Percentiles rank a stretch among this genome's conserved stretches.
These are phyloP conservation scores for Fusarium pseudonygamai DNA, from an alignment of 2,329 filamentous ascomycete genomes.

Conservation along the genomic window DNA sequence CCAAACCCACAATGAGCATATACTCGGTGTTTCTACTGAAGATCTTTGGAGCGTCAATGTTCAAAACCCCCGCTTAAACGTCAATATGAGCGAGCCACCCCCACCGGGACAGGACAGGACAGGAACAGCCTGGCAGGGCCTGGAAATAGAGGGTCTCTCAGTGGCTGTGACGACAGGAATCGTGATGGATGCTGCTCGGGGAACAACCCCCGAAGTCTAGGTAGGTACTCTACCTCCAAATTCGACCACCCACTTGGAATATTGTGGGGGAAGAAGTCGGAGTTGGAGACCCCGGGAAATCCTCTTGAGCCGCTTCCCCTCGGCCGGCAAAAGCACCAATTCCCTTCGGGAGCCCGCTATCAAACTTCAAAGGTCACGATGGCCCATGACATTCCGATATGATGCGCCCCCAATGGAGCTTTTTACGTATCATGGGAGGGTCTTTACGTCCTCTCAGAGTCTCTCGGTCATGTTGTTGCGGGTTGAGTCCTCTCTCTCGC, in stretches of 20 bases:
- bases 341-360: conserved; percentile 21
- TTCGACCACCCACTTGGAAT: not conserved
- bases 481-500: not conserved
- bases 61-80: conserved; percentile 30
- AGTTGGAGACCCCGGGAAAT: conserved; percentile 47
- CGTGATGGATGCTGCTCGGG: conserved; percentile 29
- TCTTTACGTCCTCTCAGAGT: not conserved
- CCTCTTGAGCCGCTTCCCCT: conserved; percentile 48
- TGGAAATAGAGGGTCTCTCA: conserved; percentile 18
- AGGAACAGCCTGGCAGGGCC: conserved; percentile 9
- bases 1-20: conserved; percentile 25
- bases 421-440: conserved; percentile 26
- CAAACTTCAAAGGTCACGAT: conserved; percentile 38
- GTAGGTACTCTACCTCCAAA: not conserved
- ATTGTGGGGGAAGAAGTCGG: conserved; percentile 43
- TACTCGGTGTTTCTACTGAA: conserved; percentile 29
- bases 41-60: conserved; percentile 1
- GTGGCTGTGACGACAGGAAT: conserved; percentile 24
- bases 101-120: too few species aligned
- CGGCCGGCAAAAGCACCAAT: conserved; percentile 40
- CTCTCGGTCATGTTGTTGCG: conserved; percentile 34
- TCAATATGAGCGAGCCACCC: conserved; percentile 41
- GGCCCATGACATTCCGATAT: conserved; percentile 36
- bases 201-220: conserved; percentile 20
- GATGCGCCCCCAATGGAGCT: conserved; percentile 23